These are phyloP conservation scores for Gossypium aridum DNA, from an alignment of 441 rosid species.

Conservation along the genomic window DNA sequence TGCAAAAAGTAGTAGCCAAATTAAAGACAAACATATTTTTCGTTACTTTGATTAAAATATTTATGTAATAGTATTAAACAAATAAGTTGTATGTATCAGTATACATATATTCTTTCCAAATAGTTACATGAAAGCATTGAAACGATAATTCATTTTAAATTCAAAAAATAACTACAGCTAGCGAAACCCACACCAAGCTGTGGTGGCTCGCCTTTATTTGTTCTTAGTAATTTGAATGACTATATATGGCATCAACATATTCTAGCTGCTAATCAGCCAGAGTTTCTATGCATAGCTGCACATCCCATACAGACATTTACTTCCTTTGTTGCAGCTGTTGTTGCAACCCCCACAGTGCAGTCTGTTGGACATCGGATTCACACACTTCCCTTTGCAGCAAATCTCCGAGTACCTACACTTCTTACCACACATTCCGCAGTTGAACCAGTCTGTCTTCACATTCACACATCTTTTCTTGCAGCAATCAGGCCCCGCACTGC, in stretches of 20 bases:
- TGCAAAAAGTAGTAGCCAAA: no score
- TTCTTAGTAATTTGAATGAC: neutral
- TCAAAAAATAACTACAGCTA: neutral
- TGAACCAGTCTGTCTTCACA: constrained; percentile 27
- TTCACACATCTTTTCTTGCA: constrained; percentile 47
- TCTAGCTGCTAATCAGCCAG: neutral
- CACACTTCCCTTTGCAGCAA: constrained; percentile 62
- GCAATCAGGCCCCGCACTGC: constrained; percentile 59
- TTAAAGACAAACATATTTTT: no score
- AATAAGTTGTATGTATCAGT: no score
- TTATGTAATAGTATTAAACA: no score
- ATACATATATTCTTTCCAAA: neutral
- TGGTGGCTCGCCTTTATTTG: neutral
- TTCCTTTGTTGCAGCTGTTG: constrained; percentile 50
- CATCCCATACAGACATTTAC: constrained; percentile 48
- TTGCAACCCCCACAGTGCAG: constrained; percentile 61
- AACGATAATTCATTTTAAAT: neutral
- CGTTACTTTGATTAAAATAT: no score
- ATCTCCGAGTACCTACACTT: constrained; percentile 44
- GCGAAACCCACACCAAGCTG: neutral
- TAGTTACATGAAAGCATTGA: neutral
- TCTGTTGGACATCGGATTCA: constrained; percentile 44
- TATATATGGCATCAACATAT: neutral
- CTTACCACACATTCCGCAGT: constrained; percentile 65
- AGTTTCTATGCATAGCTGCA: constrained; percentile 48